Evolutionary conservation across 2,329 filamentous ascomycete species (phyloP).

Genomic region (Hypoxylon sp.): DNA sequence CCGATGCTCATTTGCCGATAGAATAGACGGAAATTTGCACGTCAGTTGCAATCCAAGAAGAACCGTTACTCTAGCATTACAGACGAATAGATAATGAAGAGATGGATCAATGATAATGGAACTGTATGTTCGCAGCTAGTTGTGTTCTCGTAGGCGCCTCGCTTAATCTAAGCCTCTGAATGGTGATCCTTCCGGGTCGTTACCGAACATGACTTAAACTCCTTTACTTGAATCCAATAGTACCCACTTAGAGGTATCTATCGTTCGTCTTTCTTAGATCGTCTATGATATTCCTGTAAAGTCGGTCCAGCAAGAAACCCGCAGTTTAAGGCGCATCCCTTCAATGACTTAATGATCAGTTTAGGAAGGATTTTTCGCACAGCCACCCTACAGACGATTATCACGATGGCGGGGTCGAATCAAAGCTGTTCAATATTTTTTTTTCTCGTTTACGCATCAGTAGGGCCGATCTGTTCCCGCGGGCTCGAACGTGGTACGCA

Average conservation of each 20-base stretch:
- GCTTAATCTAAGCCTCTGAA: constrained; percentile 8
- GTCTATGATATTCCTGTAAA: constrained; percentile 9
- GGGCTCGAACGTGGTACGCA: constrained; percentile 11
- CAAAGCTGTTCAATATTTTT: background rate
- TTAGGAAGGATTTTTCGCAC: constrained; percentile 5
- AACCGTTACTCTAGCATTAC: background rate
- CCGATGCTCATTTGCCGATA: constrained; percentile 28
- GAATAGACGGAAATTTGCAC: constrained; percentile 29
- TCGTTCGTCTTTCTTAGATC: background rate
- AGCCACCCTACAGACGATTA: constrained; percentile 16
- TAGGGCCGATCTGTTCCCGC: constrained; percentile 21
- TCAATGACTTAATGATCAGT: background rate
- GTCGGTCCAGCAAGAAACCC: background rate
- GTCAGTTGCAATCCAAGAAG: background rate
- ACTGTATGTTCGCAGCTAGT: background rate
- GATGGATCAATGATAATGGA: constrained; percentile 2
- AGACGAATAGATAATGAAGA: constrained; percentile 13
- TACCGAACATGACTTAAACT: background rate
- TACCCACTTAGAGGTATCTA: background rate
- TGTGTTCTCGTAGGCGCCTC: background rate
- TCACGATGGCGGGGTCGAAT: constrained; percentile 22
- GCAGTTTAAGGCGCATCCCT: background rate
- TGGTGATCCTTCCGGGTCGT: constrained; percentile 1
- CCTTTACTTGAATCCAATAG: background rate
- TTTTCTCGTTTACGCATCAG: constrained; percentile 6